phyloP scores from a whole-genome alignment of 306 rosid species.

The Vicia sativa region DNA sequence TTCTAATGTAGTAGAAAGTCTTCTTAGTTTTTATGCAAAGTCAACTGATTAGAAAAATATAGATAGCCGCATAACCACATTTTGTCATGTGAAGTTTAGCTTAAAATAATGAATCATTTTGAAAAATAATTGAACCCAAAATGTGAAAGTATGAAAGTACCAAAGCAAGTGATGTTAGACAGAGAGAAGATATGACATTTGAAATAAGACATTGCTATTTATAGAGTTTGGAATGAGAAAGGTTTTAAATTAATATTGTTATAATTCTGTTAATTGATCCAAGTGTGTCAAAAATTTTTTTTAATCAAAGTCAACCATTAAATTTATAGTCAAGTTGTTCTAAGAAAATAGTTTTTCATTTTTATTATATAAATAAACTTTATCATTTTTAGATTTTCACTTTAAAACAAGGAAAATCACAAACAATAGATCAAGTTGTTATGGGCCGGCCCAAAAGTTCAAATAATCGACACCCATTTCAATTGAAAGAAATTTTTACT shows the following conservation, averaged over 20 bases:
- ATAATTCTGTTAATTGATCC: background rate
- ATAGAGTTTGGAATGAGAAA: conserved; percentile 24
- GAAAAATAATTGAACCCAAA: conserved; percentile 20
- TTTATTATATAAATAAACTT: background rate
- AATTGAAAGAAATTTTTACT: too few species aligned
- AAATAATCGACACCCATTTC: too few species aligned
- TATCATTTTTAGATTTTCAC: background rate
- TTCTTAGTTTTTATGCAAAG: background rate
- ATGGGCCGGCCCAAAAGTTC: too few species aligned
- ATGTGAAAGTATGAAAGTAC: conserved; percentile 33
- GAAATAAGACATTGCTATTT: conserved; percentile 4
- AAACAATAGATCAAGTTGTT: too few species aligned
- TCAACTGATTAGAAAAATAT: conserved; percentile 13
- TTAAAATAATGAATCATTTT: background rate
- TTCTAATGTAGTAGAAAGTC: background rate
- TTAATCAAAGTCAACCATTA: conserved; percentile 34
- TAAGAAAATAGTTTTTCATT: background rate
- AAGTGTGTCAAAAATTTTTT: background rate
- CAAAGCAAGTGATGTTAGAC: conserved; percentile 17
- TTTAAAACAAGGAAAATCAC: too few species aligned
- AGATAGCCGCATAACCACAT: conserved; percentile 14
- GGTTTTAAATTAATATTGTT: background rate
- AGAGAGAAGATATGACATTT: background rate
- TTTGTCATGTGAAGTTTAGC: conserved; percentile 30
- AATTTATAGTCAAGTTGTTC: background rate